Conservation (phyloP, 1,284 basidiomycete genomes). For the Fomitopsis pinicola region DNA sequence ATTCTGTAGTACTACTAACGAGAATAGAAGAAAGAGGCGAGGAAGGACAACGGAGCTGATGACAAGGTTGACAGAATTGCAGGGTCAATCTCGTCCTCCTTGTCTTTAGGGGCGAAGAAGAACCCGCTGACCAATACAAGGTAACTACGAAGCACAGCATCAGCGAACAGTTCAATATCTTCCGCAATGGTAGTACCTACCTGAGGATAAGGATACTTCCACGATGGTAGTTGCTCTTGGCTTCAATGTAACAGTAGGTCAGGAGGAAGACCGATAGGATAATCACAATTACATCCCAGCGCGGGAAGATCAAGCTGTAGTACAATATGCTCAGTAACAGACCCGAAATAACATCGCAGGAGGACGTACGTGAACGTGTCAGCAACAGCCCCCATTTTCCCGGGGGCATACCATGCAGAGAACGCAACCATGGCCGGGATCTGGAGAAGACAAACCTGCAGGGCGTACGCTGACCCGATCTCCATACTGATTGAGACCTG, state of each 20-base stretch:
- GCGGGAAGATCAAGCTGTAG: slow-evolving; percentile 89
- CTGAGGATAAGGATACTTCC: slow-evolving; percentile 90
- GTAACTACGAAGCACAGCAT: slow-evolving; percentile 46
- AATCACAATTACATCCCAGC: slow-evolving; percentile 97
- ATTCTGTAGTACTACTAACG: slow-evolving; percentile 5
- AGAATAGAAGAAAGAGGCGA: slow-evolving; percentile 2
- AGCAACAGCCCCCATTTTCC: slow-evolving; percentile 77
- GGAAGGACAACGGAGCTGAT: neutral
- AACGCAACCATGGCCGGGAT: slow-evolving; percentile 99
- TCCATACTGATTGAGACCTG: slow-evolving; percentile 75
- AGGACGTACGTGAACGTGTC: slow-evolving; percentile 84
- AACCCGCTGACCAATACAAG: slow-evolving; percentile 78
- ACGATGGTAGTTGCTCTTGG: slow-evolving; percentile 94
- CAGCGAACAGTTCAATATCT: neutral
- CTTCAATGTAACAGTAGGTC: slow-evolving; percentile 99
- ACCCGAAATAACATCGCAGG: neutral
- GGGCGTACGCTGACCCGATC: slow-evolving; percentile 97
- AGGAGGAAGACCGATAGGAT: slow-evolving; percentile 94
- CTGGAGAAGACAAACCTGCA: slow-evolving; percentile 97
- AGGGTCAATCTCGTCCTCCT: slow-evolving; percentile 12
- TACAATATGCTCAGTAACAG: slow-evolving; percentile 4
- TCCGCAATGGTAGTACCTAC: slow-evolving; percentile 34
- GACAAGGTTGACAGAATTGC: neutral
- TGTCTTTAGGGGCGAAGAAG: slow-evolving; percentile 62
- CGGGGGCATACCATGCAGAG: slow-evolving; percentile 88